phyloP scores from a whole-genome alignment of 129 eudicot genomes.

The Flaveria sonorensis region DNA sequence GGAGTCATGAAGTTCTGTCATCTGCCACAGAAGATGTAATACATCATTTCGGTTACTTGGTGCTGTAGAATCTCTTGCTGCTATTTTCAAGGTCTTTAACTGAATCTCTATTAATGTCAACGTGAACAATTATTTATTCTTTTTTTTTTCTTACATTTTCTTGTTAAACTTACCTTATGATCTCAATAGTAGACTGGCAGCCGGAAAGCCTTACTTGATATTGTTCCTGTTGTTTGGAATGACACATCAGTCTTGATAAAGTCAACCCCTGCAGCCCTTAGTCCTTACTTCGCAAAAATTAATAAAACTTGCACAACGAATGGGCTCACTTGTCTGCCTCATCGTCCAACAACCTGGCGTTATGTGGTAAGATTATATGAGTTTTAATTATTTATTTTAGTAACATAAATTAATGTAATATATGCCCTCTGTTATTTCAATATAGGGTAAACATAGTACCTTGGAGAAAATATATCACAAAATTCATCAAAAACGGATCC shows the following conservation, averaged over 20 bases:
- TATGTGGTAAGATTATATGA: constrained; percentile 75
- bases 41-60: constrained; percentile 81
- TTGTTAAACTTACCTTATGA: constrained; percentile 19
- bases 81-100: constrained; percentile 81
- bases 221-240: constrained; percentile 74
- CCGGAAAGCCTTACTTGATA: constrained; percentile 64
- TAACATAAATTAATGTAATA: not conserved
- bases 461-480: constrained; percentile 60
- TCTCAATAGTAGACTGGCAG: constrained; percentile 65
- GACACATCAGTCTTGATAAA: constrained; percentile 72
- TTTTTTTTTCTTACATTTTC: constrained; percentile 10
- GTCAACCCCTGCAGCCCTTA: constrained; percentile 70
- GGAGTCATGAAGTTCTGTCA: constrained; percentile 85
- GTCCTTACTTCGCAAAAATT: constrained; percentile 93
- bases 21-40: constrained; percentile 54
- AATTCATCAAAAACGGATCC: constrained; percentile 34
- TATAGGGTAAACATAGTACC: constrained; percentile 71
- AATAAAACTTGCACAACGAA: constrained; percentile 78
- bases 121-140: not conserved
- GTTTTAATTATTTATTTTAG: not conserved
- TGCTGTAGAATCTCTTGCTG: constrained; percentile 76
- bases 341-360: constrained; percentile 85
- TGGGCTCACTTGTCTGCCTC: constrained; percentile 79
- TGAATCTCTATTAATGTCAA: constrained; percentile 15
- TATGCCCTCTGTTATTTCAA: constrained; percentile 21